phyloP scores from a whole-genome alignment of 2,329 filamentous ascomycete species.

The Ophioceras dolichostomum region DNA sequence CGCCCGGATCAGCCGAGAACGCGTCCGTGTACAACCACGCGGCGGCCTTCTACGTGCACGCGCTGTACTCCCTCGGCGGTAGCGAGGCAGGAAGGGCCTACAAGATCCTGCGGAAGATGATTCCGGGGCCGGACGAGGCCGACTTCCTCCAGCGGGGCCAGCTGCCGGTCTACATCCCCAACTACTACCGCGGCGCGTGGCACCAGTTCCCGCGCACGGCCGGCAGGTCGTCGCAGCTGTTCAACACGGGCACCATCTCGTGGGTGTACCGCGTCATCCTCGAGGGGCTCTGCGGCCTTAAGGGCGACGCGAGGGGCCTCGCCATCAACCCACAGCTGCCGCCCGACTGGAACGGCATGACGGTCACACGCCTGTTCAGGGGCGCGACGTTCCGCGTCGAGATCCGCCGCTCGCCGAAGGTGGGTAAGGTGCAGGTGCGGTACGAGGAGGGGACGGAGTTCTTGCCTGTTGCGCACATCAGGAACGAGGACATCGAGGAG shows the following conservation, averaged over 20 bases:
- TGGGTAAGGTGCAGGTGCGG: constrained; percentile 25
- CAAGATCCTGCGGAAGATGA: constrained; percentile 35
- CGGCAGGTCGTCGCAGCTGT: constrained; percentile 42
- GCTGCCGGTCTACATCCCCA: constrained; percentile 44
- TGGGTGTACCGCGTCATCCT: constrained; percentile 44
- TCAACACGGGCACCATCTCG: constrained; percentile 45
- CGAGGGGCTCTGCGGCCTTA: constrained; percentile 41
- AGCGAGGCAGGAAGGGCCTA: constrained; percentile 34
- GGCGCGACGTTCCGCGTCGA: constrained; percentile 35
- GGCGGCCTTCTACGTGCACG: constrained; percentile 39
- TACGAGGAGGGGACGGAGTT: constrained; percentile 23
- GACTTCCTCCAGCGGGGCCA: constrained; percentile 41
- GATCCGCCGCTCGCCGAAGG: constrained; percentile 25
- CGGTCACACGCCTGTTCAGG: constrained; percentile 33
- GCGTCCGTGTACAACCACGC: constrained; percentile 47
- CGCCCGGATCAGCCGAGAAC: constrained; percentile 44
- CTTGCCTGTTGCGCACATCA: constrained; percentile 27
- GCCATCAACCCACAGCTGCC: constrained; percentile 37
- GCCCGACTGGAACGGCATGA: constrained; percentile 32
- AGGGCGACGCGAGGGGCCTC: constrained; percentile 34
- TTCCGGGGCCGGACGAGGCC: constrained; percentile 36
- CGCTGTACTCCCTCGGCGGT: constrained; percentile 33
- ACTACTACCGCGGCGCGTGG: constrained; percentile 43
- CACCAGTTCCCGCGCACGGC: constrained; percentile 35
- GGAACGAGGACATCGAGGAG: constrained; percentile 18